Base-by-base conservation (phyloP, 176 grass and related monocot species). In the Cocos nucifera region DNA sequence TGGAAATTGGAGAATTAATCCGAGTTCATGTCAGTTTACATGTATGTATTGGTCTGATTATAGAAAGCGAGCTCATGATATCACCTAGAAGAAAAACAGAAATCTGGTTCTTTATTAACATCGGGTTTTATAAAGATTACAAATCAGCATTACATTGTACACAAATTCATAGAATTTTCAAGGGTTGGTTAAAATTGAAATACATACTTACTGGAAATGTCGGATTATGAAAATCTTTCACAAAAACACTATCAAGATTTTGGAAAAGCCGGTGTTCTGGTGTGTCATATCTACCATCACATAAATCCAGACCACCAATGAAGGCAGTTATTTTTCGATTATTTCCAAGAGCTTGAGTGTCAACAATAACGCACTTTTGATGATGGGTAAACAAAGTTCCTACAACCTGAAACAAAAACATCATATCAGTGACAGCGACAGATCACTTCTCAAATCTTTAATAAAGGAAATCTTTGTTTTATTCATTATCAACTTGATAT, bases 331-430 rank as follows among this genome's bases (percentile, higher is more conserved):
- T 77, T 73, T 97, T 97, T 18, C 92, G 65, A 61, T 97, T 88
- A 75, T 97, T 97, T 56, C 87, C 87, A 15, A 71, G 25, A 3
- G 80, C 87, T 74, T 85, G 87, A 4, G 87, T 88, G 59, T 91
- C 92, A n/a, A 91, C 72, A 70, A 97, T 73, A n/a, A 97, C 87
- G 78, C 92, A 97, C 75, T 97, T 97, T 35, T 97, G 87, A 73
- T 97, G 92, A 49, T 97, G 92, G 19, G 87, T 97, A 63, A 91
- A 97, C 29, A 97, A 77, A 78, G 83, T 97, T 48, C 92, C 84
- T 16, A 97, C 87, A 26, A 97, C 92, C 92, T 97, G 69, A 24
- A 68, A 52, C 74, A 59, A 22, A 65, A 51, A 4, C 0, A 16
- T 50, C 20, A 6, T 16, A 6, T 60, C 21, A 59, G 17, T 17